Percentiles rank a stretch among this genome's conserved stretches.
Evolutionary conservation across 2,329 filamentous ascomycete genomes (phyloP).

Genomic region (Triangularia setosa): DNA sequence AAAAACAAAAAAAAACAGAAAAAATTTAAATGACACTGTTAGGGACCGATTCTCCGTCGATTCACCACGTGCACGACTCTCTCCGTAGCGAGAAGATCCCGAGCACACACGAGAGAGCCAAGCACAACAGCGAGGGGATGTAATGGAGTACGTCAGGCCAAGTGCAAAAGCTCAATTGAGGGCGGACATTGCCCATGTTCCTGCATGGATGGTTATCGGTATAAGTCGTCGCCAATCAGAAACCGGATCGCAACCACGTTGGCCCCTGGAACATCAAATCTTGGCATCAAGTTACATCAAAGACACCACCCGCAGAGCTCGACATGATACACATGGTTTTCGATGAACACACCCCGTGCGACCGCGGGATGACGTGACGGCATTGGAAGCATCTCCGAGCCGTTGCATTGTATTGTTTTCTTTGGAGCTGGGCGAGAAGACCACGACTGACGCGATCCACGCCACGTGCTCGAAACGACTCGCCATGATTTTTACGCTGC

Average conservation of each 20-base stretch:
- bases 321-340: not conserved
- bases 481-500: not conserved
- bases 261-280: not conserved
- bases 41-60: not conserved
- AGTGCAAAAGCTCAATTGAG: not conserved
- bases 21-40: not conserved
- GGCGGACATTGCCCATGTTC: conserved; percentile 5
- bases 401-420: not conserved
- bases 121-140: not conserved
- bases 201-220: conserved; percentile 7
- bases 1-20: not conserved
- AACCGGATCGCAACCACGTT: conserved; percentile 18
- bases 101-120: not conserved
- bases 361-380: not conserved
- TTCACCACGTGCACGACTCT: conserved; percentile 1
- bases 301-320: not conserved
- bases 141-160: not conserved
- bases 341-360: not conserved
- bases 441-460: not conserved
- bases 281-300: conserved; percentile 11
- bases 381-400: not conserved
- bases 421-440: not conserved
- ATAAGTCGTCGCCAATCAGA: conserved; percentile 22
- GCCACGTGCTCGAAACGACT: not conserved
- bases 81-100: not conserved